Evolutionary conservation across 768 basidiomycete species (phyloP), one percentile per base, ranked within the genome.

Genomic region (Amanita brunnescens): DNA sequence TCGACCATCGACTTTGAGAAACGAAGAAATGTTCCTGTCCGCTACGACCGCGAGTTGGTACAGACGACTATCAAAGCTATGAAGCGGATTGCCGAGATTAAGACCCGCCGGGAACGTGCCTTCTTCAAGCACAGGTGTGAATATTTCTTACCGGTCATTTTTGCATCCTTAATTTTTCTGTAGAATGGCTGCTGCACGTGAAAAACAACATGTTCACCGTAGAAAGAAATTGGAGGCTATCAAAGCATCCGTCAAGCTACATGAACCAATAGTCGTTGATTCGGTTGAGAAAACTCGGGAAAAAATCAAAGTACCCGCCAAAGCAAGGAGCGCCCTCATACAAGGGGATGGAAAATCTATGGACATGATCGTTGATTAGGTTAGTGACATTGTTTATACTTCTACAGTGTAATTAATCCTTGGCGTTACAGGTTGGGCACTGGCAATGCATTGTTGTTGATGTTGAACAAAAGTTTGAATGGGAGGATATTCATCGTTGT

Each of bases 1-100:
- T 89, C 93, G 2, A 98, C 95, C 3, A 92, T 97, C 64, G 93
- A 95, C 61, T 99, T 99, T 67, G 96, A 99, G 77, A 99, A 99
- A 71, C 85, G 96, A 57, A 81, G 96, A 67, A 97, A 99, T 64
- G 83, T 96, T 14, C 96, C 96, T 23, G 87, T 99, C 53, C 85
- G 93, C 62, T 99, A 99, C 74, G 84, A 98, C 72, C 86, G 96
- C 62, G 91, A 97, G 53, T 71, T 98, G 47, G 74, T 98, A 47
- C 80, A 88, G 64, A 94, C 89, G 2, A 98, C 96, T 8, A 77
- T 98, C 67, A 87, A 88, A 72, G 95, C 92, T 32, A 98, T 99
- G 86, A 93, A 93, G 70, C 80, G 96, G 54, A 73, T 99, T 34
- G 83, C 83, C 56, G 92, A 98, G 70, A 92, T 99, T 73, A 91